phyloP scores from a whole-genome alignment of 352 stramenopile species.

The Pythium rhizo-oryzae region DNA sequence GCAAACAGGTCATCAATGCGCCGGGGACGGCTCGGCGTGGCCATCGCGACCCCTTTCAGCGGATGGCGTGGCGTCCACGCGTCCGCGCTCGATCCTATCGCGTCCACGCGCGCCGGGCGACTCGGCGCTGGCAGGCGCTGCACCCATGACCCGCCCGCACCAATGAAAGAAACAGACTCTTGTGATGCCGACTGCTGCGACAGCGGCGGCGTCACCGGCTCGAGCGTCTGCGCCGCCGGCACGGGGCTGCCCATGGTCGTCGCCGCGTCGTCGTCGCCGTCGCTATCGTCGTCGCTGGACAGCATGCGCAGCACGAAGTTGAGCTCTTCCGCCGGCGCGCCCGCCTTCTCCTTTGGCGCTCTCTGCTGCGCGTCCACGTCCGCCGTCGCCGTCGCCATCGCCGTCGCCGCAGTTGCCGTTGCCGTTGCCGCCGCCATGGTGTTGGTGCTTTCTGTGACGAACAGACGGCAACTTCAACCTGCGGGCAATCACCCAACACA shows the following conservation, averaged over 20 bases:
- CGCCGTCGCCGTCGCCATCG: neutral
- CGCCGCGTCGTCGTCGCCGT: constrained; percentile 32
- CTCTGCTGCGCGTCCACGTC: neutral
- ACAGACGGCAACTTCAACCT: constrained; percentile 31
- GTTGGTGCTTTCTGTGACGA: neutral
- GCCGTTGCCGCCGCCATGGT: neutral
- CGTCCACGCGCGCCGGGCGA: neutral
- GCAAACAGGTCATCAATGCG: constrained; percentile 18
- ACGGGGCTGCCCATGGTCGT: constrained; percentile 44
- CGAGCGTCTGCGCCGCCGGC: constrained; percentile 19
- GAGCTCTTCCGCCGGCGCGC: constrained; percentile 1
- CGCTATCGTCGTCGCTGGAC: constrained; percentile 24
- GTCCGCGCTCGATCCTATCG: too few relatives aligned
- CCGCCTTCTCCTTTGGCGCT: too few relatives aligned
- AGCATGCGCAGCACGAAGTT: constrained; percentile 28
- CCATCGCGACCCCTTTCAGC: too few relatives aligned
- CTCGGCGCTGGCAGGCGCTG: neutral
- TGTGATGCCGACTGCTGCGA: neutral
- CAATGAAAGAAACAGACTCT: neutral
- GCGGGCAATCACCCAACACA: constrained; percentile 1
- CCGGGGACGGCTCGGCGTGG: constrained; percentile 1
- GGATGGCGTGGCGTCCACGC: neutral
- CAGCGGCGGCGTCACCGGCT: neutral
- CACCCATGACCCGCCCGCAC: neutral
- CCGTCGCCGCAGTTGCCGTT: constrained; percentile 25